Evolutionary conservation across 163 green algal genomes (phyloP).

Genomic region (Chlorella variabilis): DNA sequence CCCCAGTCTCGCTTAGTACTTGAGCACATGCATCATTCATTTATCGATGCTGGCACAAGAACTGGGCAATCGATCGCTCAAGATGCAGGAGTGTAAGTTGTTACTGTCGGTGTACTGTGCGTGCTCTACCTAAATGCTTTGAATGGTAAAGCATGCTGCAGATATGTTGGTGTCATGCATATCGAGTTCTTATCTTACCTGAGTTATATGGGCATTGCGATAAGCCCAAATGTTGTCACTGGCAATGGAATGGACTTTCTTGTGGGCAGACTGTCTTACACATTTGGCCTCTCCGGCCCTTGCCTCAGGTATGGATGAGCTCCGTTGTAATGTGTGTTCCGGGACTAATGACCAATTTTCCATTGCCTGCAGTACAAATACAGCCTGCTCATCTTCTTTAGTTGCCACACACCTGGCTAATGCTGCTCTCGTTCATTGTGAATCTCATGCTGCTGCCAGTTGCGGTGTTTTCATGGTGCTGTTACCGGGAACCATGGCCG

Average conservation of each 20-base stretch:
- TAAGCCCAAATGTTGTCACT: conserved; percentile 40
- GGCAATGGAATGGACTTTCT: conserved; percentile 68
- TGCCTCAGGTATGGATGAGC: conserved; percentile 65
- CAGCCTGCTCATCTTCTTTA: conserved; percentile 84
- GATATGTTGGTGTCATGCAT: conserved; percentile 60
- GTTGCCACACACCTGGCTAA: conserved; percentile 65
- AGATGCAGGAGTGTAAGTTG: conserved; percentile 25
- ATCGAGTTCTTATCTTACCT: conserved; percentile 43
- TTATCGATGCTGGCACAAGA: neutral
- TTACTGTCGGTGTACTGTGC: neutral
- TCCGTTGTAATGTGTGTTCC: no score
- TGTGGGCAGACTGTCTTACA: conserved; percentile 61
- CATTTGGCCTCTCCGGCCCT: conserved; percentile 63
- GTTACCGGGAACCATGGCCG: conserved; percentile 55
- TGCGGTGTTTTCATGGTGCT: conserved; percentile 74
- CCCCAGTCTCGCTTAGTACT: conserved; percentile 52
- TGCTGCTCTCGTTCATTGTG: neutral
- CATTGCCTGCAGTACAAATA: conserved; percentile 84
- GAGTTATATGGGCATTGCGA: conserved; percentile 9
- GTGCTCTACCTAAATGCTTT: neutral
- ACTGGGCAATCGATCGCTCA: neutral
- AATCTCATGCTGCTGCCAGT: conserved; percentile 45
- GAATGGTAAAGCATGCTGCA: conserved; percentile 16
- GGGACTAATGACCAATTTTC: conserved; percentile 37
- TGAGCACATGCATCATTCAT: conserved; percentile 37